phyloP scores from a whole-genome alignment of 768 basidiomycete species.

The Tremella fuciformis region DNA sequence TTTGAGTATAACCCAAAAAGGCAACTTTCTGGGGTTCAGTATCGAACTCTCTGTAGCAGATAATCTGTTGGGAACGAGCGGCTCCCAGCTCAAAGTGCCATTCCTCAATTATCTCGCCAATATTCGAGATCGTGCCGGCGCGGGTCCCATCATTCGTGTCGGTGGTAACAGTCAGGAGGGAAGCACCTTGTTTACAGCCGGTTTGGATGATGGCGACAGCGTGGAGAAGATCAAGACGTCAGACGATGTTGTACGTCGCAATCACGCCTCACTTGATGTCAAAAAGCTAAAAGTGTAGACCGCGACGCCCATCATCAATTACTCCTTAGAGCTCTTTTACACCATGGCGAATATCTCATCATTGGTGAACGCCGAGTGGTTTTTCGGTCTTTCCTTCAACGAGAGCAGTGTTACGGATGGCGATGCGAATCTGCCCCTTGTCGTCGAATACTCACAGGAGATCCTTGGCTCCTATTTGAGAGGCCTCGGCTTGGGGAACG shows the following conservation, averaged over 20 bases:
- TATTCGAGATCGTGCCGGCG: conserved; percentile 64
- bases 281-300: conserved; percentile 25
- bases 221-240: conserved; percentile 55
- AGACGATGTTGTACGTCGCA: conserved; percentile 20
- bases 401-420: conserved; percentile 55
- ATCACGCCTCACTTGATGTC: conserved; percentile 1
- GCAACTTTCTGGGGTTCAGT: conserved; percentile 69
- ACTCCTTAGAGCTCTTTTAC: conserved; percentile 53
- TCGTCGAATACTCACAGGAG: conserved; percentile 60
- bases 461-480: conserved; percentile 66
- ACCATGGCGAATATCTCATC: conserved; percentile 63
- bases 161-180: conserved; percentile 80
- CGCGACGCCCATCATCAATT: conserved; percentile 49
- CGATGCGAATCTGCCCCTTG: conserved; percentile 56
- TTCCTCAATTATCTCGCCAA: conserved; percentile 79
- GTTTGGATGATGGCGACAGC: conserved; percentile 57
- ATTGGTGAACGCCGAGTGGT: conserved; percentile 66
- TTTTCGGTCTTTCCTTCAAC: conserved; percentile 61
- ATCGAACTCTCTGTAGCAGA: conserved; percentile 71
- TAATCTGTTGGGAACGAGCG: conserved; percentile 56
- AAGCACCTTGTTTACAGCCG: conserved; percentile 56
- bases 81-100: conserved; percentile 59
- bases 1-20: conserved; percentile 56
- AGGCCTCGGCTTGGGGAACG: conserved; percentile 72
- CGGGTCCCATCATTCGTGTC: conserved; percentile 63